Evolutionary conservation across 495 filamentous ascomycete species (phyloP), one percentile per base, ranked within the genome.

Genomic region (Penicillium odoratum): DNA sequence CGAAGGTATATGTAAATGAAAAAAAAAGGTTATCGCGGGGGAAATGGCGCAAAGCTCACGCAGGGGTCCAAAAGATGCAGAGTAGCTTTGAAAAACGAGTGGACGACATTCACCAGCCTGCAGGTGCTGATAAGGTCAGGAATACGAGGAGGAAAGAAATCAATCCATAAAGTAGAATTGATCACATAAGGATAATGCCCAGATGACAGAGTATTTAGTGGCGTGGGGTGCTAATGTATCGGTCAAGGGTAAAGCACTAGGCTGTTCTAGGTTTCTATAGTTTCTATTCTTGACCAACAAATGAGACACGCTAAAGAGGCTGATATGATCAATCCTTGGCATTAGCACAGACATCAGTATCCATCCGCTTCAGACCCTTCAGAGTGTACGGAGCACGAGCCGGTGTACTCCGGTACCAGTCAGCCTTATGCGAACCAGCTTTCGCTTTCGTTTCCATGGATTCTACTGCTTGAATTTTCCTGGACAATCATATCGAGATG

Each of bases 21-120:
- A 28, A 47, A 25, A 13, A 47, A 5, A 21, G 21, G 21, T 21
- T 1, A 21, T 21, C 21, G 21, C 21, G 21, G 21, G 21, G 21
- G 21, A 21, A 21, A 21, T 21, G 21, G 26, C 13, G 44, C 26
- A 10, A 6, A 26, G 44, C 11, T 25, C 26, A 28, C 26, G 10
- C 44, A 13, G 5, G 44, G 44, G 4, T 25, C 13, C 21, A 7
- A 26, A 21, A 47, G 10, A 48, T 21, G 21, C 21, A 57, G 31
- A 40, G 53, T 47, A 43, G 42, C 43, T 56, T 56, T 44, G 16
- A 57, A 47, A 60, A 64, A 64, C 57, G 61, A 64, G 47, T 48
- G 57, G 45, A 57, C 30, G 51, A 31, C 55, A 46, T 51, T 50
- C 46, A 53, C 29, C 46, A 21, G 21, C 21, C 21, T 40, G 50